phyloP scores from a whole-genome alignment of 805 yeast genomes.

The Candida methanosorbosa region DNA sequence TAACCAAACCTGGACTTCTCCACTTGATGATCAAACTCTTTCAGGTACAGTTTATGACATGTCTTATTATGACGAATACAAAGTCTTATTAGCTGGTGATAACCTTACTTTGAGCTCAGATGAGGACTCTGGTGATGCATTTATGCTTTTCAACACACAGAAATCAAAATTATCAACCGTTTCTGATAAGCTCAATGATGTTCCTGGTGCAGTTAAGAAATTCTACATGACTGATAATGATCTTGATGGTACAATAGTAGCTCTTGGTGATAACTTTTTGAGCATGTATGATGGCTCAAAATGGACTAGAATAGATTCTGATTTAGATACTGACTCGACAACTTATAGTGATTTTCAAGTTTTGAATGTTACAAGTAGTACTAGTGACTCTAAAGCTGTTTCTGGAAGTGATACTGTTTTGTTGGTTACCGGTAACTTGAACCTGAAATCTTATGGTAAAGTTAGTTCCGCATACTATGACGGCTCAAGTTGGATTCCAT shows the following conservation, averaged over 20 bases:
- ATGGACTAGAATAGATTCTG: slow-evolving; percentile 38
- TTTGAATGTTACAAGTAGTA: slow-evolving; percentile 1
- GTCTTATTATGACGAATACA: slow-evolving; percentile 31
- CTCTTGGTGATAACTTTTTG: slow-evolving; percentile 30
- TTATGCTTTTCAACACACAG: slow-evolving; percentile 48
- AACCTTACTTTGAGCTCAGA: slow-evolving; percentile 25
- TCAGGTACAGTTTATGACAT: slow-evolving; percentile 51
- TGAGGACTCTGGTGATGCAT: slow-evolving; percentile 22
- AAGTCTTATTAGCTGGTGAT: slow-evolving; percentile 43
- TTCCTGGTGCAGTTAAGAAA: slow-evolving; percentile 24
- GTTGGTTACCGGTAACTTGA: slow-evolving; percentile 49
- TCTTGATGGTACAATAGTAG: slow-evolving; percentile 32
- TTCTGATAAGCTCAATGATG: slow-evolving; percentile 14
- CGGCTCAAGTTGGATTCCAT: slow-evolving; percentile 63
- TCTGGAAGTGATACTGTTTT: slow-evolving; percentile 38
- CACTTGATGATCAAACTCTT: slow-evolving; percentile 22
- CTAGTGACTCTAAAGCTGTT: slow-evolving; percentile 18
- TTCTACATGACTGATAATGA: slow-evolving; percentile 33
- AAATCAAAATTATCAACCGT: slow-evolving; percentile 18
- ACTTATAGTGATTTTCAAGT: slow-evolving; percentile 33
- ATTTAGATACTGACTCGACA: slow-evolving; percentile 19
- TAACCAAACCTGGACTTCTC: slow-evolving; percentile 45
- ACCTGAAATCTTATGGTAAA: slow-evolving; percentile 40
- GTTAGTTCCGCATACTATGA: slow-evolving; percentile 57
- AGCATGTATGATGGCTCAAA: slow-evolving; percentile 35